Percentiles rank a stretch among this genome's conserved stretches.
These are phyloP conservation scores for Narthecium ossifragum DNA, from an alignment of 106 monocot genomes.

Conservation along the genomic window DNA sequence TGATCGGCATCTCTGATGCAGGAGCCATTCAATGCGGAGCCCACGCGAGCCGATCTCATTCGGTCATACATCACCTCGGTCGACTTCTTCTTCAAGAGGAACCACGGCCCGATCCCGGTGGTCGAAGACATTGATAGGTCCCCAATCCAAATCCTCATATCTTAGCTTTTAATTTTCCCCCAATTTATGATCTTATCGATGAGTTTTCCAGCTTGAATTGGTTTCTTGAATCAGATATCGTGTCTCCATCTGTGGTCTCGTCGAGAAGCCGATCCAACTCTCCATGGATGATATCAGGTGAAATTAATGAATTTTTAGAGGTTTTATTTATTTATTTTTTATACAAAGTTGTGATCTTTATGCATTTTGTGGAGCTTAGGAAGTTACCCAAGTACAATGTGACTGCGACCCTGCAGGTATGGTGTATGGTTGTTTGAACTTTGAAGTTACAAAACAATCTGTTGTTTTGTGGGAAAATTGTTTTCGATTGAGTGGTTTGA, in stretches of 20 bases:
- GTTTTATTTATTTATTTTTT: too few relatives aligned
- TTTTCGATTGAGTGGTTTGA: too few relatives aligned
- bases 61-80: constrained; percentile 77
- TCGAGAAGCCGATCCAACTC: constrained; percentile 50
- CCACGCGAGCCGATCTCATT: constrained; percentile 54
- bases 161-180: too few relatives aligned
- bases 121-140: constrained; percentile 76
- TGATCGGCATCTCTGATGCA: constrained; percentile 15
- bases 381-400: constrained; percentile 89
- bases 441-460: too few relatives aligned
- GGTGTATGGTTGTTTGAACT: too few relatives aligned
- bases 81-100: constrained; percentile 95
- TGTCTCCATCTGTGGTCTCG: constrained; percentile 60
- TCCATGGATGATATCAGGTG: constrained; percentile 90
- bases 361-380: too few relatives aligned
- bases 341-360: constrained; percentile 8
- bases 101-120: constrained; percentile 95
- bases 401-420: constrained; percentile 88
- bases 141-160: too few relatives aligned
- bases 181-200: background rate
- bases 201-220: background rate
- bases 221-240: constrained; percentile 47
- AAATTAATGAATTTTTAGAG: too few relatives aligned
- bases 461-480: too few relatives aligned
- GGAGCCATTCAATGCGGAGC: constrained; percentile 99